Percentiles rank a stretch among this genome's conserved stretches.
phyloP scores from a whole-genome alignment of 2,329 filamentous ascomycete genomes.

The Colletotrichum gigasporum region DNA sequence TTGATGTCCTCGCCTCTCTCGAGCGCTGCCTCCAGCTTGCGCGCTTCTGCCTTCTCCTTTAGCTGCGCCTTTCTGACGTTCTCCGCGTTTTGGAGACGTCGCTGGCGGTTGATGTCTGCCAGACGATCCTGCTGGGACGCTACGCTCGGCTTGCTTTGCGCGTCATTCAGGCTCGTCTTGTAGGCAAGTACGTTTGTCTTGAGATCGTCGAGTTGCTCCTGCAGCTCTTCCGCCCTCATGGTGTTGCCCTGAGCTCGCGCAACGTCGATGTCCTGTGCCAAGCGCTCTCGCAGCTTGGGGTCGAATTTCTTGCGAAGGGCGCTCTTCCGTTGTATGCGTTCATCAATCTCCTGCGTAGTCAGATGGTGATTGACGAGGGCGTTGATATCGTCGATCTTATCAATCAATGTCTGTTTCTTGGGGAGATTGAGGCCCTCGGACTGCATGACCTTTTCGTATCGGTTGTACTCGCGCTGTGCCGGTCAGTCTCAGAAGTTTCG shows the following conservation, averaged over 20 bases:
- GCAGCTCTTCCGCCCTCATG: slow-evolving; percentile 61
- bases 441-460: slow-evolving; percentile 79
- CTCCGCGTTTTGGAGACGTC: slow-evolving; percentile 85
- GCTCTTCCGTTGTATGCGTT: slow-evolving; percentile 78
- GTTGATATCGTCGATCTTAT: slow-evolving; percentile 85
- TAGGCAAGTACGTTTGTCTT: slow-evolving; percentile 79
- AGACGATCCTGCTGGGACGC: slow-evolving; percentile 82
- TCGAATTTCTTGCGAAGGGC: slow-evolving; percentile 73
- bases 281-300: slow-evolving; percentile 72
- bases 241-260: slow-evolving; percentile 73
- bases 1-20: slow-evolving; percentile 70
- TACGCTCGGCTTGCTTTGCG: slow-evolving; percentile 62
- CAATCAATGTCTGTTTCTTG: slow-evolving; percentile 72
- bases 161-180: slow-evolving; percentile 67
- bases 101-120: slow-evolving; percentile 83
- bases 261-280: slow-evolving; percentile 72
- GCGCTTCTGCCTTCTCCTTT: slow-evolving; percentile 75
- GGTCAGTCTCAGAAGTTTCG: slow-evolving; percentile 7
- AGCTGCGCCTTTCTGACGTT: slow-evolving; percentile 91
- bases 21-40: slow-evolving; percentile 68
- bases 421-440: slow-evolving; percentile 79
- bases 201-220: slow-evolving; percentile 69
- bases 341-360: slow-evolving; percentile 83
- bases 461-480: slow-evolving; percentile 76
- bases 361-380: slow-evolving; percentile 80